A percentile compares a stretch with the other conserved stretches of the same genome.
phyloP scores from a whole-genome alignment of 1,284 basidiomycete species.

The Hemileia vastatrix region DNA sequence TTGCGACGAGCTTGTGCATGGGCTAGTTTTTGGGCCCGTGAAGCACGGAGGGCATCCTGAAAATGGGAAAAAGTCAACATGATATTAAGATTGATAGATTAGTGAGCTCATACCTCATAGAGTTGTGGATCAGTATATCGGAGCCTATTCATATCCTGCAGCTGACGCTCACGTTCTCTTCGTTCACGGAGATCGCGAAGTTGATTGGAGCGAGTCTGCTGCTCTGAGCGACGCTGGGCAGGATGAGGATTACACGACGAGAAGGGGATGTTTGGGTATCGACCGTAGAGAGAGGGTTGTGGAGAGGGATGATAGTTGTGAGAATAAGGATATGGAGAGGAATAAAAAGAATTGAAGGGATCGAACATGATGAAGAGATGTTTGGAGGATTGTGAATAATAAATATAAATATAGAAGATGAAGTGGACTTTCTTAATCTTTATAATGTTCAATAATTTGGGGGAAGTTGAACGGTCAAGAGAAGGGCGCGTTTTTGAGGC shows the following conservation, averaged over 20 bases:
- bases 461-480: too few relatives aligned
- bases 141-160: not conserved
- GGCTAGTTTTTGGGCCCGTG: conserved; percentile 13
- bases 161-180: not conserved
- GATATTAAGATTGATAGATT: not conserved
- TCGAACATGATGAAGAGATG: too few relatives aligned
- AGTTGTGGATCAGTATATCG: not conserved
- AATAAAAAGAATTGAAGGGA: not conserved
- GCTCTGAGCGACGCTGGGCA: too few relatives aligned
- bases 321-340: not conserved
- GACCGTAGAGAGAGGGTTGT: too few relatives aligned
- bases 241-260: too few relatives aligned
- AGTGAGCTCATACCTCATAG: not conserved
- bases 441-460: too few relatives aligned
- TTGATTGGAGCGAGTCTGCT: not conserved
- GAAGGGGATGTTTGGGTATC: too few relatives aligned
- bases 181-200: not conserved
- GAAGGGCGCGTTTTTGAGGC: too few relatives aligned
- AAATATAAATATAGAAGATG: too few relatives aligned
- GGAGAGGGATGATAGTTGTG: not conserved
- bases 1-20: conserved; percentile 6
- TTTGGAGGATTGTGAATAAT: too few relatives aligned
- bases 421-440: too few relatives aligned
- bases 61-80: not conserved
- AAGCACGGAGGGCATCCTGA: conserved; percentile 10